These are phyloP conservation scores for Candida sp. DNA, from an alignment of 1,139 yeast genomes.

Conservation along the genomic window DNA sequence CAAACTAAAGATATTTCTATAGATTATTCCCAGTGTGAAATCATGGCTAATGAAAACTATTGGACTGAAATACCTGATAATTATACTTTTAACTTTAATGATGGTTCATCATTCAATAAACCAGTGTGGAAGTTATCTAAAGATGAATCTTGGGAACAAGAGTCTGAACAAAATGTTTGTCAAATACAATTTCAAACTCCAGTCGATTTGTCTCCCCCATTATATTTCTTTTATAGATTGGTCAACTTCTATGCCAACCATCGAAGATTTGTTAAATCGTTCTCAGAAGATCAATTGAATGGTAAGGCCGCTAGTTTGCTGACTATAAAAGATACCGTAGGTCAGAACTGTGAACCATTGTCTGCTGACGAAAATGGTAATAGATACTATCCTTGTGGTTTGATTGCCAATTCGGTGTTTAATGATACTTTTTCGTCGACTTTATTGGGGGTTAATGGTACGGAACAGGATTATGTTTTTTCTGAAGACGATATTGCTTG, in stretches of 20 bases:
- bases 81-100: conserved; percentile 54
- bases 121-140: conserved; percentile 58
- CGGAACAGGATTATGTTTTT: conserved; percentile 42
- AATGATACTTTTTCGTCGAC: conserved; percentile 68
- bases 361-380: conserved; percentile 52
- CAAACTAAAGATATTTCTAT: conserved; percentile 75
- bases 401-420: conserved; percentile 89
- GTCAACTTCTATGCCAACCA: conserved; percentile 90
- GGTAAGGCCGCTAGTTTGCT: conserved; percentile 63
- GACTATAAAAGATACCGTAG: conserved; percentile 62
- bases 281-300: conserved; percentile 83
- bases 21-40: conserved; percentile 76
- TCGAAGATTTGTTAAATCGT: conserved; percentile 88
- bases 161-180: conserved; percentile 65
- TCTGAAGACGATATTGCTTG: conserved; percentile 63
- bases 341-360: conserved; percentile 89
- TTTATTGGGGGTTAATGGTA: conserved; percentile 34
- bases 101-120: conserved; percentile 6
- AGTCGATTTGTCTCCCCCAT: conserved; percentile 67
- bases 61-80: conserved; percentile 63
- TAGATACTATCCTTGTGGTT: conserved; percentile 81
- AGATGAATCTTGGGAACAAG: conserved; percentile 48
- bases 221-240: conserved; percentile 75
- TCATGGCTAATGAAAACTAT: conserved; percentile 48
- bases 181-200: conserved; percentile 79